phyloP scores from a whole-genome alignment of 2,329 filamentous ascomycete genomes.

The Kalmusia sp. region DNA sequence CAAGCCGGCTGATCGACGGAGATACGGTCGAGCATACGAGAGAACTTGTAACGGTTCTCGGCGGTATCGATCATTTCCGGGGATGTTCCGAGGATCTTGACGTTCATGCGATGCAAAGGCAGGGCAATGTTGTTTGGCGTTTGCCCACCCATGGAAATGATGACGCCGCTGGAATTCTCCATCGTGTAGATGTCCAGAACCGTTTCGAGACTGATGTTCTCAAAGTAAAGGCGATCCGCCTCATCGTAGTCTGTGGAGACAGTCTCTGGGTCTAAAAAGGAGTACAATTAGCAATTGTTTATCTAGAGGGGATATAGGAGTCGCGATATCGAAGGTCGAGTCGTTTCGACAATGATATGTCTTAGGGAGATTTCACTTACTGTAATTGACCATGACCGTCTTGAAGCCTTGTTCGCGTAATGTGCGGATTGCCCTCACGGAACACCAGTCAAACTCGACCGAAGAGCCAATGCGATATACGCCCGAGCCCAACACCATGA shows the following conservation, averaged over 20 bases:
- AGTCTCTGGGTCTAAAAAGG: too few species aligned
- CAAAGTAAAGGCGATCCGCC: constrained; percentile 93
- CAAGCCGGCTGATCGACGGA: constrained; percentile 95
- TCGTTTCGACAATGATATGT: too few species aligned
- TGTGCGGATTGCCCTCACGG: constrained; percentile 90
- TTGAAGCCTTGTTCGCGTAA: constrained; percentile 84
- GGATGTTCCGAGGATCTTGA: constrained; percentile 92
- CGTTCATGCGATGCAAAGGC: constrained; percentile 83
- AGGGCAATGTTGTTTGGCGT: constrained; percentile 98
- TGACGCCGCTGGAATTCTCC: constrained; percentile 81
- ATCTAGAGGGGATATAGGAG: too few species aligned
- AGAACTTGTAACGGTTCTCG: constrained; percentile 99
- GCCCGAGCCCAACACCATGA: constrained; percentile 96
- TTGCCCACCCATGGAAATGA: constrained; percentile 96
- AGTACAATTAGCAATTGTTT: too few species aligned
- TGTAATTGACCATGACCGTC: constrained; percentile 96
- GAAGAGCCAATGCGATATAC: constrained; percentile 98
- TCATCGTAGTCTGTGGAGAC: constrained; percentile 93
- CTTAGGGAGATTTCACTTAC: too few species aligned
- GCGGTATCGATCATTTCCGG: constrained; percentile 99
- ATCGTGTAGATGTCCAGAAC: constrained; percentile 93
- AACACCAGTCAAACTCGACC: constrained; percentile 99
- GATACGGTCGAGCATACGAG: constrained; percentile 94
- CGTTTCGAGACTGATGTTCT: constrained; percentile 90
- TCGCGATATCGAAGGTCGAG: too few species aligned